These are phyloP conservation scores for Actinomortierella wolfii DNA, from an alignment of 371 early-diverging fungal species.

Conservation along the genomic window DNA sequence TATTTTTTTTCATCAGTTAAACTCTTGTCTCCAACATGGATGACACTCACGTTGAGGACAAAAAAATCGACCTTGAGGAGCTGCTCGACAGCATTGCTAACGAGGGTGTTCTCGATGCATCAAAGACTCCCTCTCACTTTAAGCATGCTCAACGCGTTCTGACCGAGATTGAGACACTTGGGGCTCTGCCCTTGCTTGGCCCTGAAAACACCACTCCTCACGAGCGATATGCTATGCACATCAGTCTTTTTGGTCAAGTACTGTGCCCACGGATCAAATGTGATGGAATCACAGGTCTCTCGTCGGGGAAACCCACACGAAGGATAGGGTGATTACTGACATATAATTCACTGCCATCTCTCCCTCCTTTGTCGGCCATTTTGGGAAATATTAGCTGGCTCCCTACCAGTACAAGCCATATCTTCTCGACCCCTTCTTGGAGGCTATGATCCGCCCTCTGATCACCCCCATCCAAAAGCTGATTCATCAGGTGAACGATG, in stretches of 20 bases:
- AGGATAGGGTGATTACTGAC: no score
- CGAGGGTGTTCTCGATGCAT: slow-evolving; percentile 3
- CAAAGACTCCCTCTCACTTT: slow-evolving; percentile 33
- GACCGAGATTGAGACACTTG: slow-evolving; percentile 16
- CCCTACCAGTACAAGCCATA: slow-evolving; percentile 89
- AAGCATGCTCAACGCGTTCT: slow-evolving; percentile 15
- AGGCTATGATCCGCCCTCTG: slow-evolving; percentile 69
- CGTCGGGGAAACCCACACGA: no score
- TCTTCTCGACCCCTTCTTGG: slow-evolving; percentile 86
- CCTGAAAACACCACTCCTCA: slow-evolving; percentile 16
- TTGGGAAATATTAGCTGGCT: slow-evolving; percentile 52
- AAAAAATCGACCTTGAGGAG: slow-evolving; percentile 16
- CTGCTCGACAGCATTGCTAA: slow-evolving; percentile 17
- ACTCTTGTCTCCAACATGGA: not conserved
- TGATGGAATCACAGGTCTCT: no score
- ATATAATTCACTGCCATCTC: not conserved
- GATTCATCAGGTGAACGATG: slow-evolving; percentile 46
- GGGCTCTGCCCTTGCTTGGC: slow-evolving; percentile 17
- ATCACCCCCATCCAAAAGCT: slow-evolving; percentile 60
- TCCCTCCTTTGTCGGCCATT: not conserved
- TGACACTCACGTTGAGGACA: slow-evolving; percentile 7
- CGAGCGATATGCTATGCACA: slow-evolving; percentile 13
- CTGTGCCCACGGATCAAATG: no score
- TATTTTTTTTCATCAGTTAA: not conserved
- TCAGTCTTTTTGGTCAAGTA: slow-evolving; percentile 9